Evolutionary conservation across 331 rosid species (phyloP).

Genomic region (Pyrus hybrid): DNA sequence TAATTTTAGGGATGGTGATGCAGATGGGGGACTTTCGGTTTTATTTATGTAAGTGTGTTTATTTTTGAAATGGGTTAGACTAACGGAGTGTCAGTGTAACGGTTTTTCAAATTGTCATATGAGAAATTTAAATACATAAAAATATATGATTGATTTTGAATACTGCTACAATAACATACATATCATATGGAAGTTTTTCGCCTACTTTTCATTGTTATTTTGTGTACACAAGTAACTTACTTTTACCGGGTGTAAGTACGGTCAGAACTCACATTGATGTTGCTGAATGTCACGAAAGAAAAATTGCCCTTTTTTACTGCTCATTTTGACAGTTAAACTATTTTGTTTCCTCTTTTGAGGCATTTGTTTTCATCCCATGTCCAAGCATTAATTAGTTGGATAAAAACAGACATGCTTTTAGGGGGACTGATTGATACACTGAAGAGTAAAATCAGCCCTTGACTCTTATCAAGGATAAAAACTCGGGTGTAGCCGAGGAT

Average conservation of each 20-base stretch:
- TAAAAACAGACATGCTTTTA: background rate
- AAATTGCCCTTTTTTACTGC: slow-evolving; percentile 14
- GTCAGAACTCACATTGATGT: slow-evolving; percentile 22
- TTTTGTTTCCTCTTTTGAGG: slow-evolving; percentile 25
- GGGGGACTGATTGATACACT: slow-evolving; percentile 3
- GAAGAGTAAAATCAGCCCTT: slow-evolving; percentile 6
- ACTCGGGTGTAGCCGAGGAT: background rate
- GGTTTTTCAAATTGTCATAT: too few relatives aligned
- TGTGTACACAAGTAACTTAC: slow-evolving; percentile 9
- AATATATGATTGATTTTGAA: too few relatives aligned
- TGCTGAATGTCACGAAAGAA: slow-evolving; percentile 25
- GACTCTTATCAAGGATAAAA: background rate
- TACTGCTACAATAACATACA: fast-evolving
- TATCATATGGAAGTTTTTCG: too few relatives aligned
- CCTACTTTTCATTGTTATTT: slow-evolving; percentile 4
- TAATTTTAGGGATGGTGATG: slow-evolving; percentile 29
- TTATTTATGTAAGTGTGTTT: slow-evolving; percentile 7
- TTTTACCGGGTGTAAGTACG: slow-evolving; percentile 6
- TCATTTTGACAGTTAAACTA: slow-evolving; percentile 22
- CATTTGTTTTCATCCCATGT: slow-evolving; percentile 9
- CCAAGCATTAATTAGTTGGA: background rate
- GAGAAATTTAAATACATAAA: too few relatives aligned
- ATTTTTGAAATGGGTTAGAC: background rate
- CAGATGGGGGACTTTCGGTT: slow-evolving; percentile 14
- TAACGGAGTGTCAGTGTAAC: background rate